Percentiles rank a stretch among this genome's conserved stretches.
Evolutionary conservation across 345 rosid genomes (phyloP).

Genomic region (Camelina hispida): DNA sequence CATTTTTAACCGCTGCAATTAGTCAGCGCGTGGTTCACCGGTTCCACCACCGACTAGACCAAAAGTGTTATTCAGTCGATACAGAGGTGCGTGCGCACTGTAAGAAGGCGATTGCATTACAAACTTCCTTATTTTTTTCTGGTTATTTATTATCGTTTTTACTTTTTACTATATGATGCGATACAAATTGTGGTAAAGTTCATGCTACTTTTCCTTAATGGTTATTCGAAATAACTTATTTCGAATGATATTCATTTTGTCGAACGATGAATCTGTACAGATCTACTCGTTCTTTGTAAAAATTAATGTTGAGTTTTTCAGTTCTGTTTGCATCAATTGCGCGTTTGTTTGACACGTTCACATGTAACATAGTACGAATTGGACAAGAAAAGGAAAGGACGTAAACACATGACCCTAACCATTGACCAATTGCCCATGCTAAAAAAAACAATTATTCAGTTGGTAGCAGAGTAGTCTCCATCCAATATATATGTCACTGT

Average conservation of each 20-base stretch:
- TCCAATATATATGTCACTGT: constrained; percentile 17
- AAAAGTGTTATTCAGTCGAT: background rate
- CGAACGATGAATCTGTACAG: constrained; percentile 31
- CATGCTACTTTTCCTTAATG: background rate
- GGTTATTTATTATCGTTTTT: background rate
- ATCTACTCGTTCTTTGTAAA: constrained; percentile 24
- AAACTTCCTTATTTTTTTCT: background rate
- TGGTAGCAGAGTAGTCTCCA: background rate
- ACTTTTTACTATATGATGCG: constrained; percentile 3
- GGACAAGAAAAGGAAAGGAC: constrained; percentile 18
- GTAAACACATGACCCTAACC: constrained; percentile 7
- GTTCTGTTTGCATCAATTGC: background rate
- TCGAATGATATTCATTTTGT: constrained; percentile 15
- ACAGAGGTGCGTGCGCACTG: constrained; percentile 7
- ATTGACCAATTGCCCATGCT: background rate
- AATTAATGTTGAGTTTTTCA: background rate
- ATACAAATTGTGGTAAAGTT: constrained; percentile 24
- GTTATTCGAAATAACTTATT: background rate
- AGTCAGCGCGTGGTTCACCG: background rate
- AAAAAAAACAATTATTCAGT: background rate
- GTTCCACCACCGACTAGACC: background rate
- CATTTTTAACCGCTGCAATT: constrained; percentile 13
- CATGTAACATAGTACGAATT: background rate
- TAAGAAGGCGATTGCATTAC: constrained; percentile 13
- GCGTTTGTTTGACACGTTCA: constrained; percentile 11